Conservation (phyloP, 2,329 filamentous ascomycete species). For the Aspergillus viridinutans region DNA sequence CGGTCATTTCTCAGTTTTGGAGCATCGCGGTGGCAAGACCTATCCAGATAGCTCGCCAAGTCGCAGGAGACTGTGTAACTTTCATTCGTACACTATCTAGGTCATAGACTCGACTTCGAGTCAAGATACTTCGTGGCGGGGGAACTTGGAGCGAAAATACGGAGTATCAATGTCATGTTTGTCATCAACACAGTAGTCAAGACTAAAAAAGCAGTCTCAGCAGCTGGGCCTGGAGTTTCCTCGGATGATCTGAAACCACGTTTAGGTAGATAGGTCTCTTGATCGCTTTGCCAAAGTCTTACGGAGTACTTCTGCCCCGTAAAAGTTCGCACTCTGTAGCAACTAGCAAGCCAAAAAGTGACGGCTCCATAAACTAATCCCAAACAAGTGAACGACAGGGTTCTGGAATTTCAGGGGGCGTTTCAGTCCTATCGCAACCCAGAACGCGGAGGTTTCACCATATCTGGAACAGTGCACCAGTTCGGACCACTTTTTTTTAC, state of each 20-base stretch:
- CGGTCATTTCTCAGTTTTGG: not conserved
- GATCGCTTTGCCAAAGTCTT: not conserved
- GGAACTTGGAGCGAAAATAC: not conserved
- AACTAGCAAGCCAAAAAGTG: not conserved
- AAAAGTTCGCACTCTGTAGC: not conserved
- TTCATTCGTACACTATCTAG: too few species aligned
- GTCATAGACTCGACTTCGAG: not conserved
- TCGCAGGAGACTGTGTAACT: too few species aligned
- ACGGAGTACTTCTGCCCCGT: not conserved
- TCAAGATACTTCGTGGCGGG: not conserved
- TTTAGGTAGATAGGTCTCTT: not conserved
- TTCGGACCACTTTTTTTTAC: not conserved
- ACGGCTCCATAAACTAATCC: not conserved
- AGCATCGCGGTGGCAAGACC: not conserved
- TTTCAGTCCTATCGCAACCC: conserved; percentile 13
- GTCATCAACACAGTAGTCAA: not conserved
- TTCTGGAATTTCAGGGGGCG: conserved; percentile 8
- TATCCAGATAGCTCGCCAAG: not conserved
- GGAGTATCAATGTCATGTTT: not conserved
- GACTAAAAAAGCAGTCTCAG: not conserved
- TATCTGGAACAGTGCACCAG: conserved; percentile 16
- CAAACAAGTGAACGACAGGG: not conserved
- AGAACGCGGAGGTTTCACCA: conserved; percentile 19
- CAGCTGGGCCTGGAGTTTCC: not conserved
- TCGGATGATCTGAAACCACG: not conserved